phyloP scores from a whole-genome alignment of 2,329 filamentous ascomycete species.

The Colletotrichum brevisporum region DNA sequence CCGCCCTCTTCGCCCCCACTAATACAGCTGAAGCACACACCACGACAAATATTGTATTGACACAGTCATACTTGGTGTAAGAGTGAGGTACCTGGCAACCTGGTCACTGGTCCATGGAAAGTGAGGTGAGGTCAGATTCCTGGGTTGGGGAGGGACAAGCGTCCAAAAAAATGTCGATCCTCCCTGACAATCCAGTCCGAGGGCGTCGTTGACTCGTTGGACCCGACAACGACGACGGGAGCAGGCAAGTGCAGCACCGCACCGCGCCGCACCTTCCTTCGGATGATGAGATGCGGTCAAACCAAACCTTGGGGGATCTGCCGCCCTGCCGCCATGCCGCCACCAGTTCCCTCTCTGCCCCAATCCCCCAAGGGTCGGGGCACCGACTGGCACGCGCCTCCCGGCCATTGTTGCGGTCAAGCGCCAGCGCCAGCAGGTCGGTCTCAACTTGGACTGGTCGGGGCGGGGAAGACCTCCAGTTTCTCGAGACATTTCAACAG shows the following conservation, averaged over 20 bases:
- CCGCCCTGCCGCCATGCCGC: slow-evolving; percentile 28
- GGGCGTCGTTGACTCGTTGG: slow-evolving; percentile 19
- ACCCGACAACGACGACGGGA: not conserved
- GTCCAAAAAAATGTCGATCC: slow-evolving; percentile 32
- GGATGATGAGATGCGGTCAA: slow-evolving; percentile 32
- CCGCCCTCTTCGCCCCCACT: slow-evolving; percentile 37
- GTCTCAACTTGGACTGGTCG: slow-evolving; percentile 41
- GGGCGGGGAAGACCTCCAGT: slow-evolving; percentile 29
- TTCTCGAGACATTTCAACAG: not conserved
- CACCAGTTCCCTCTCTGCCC: not conserved
- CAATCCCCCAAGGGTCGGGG: slow-evolving; percentile 10
- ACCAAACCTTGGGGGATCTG: slow-evolving; percentile 22
- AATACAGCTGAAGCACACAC: slow-evolving; percentile 18
- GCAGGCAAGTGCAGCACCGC: not conserved
- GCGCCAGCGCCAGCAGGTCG: slow-evolving; percentile 28
- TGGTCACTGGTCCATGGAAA: too few relatives aligned
- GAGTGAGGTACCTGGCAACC: too few relatives aligned
- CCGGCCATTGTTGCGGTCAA: slow-evolving; percentile 40
- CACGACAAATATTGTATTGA: too few relatives aligned
- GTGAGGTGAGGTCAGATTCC: slow-evolving; percentile 12
- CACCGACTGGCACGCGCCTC: slow-evolving; percentile 38
- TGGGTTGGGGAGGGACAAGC: slow-evolving; percentile 12
- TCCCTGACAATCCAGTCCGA: slow-evolving; percentile 39
- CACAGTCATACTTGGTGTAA: too few relatives aligned
- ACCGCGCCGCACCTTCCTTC: not conserved